Conservation (phyloP, 768 basidiomycete species). For the Xerocomus spinulosus region DNA sequence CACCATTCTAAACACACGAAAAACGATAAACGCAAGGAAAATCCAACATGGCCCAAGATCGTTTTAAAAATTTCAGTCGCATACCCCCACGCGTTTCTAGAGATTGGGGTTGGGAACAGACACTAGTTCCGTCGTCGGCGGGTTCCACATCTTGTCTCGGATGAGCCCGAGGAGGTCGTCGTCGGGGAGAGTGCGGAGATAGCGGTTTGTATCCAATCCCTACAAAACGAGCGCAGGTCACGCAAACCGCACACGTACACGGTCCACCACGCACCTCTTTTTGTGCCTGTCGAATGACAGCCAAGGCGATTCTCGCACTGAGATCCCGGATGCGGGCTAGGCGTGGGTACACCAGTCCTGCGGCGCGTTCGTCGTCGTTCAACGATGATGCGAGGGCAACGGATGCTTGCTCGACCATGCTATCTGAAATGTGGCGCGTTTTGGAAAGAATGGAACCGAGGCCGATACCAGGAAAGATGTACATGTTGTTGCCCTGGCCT, state of each 20-base stretch:
- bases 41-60: no score
- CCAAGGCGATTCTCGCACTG: conserved; percentile 54
- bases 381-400: conserved; percentile 58
- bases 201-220: conserved; percentile 41
- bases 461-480: conserved; percentile 60
- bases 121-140: conserved; percentile 16
- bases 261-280: conserved; percentile 44
- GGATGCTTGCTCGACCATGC: conserved; percentile 65
- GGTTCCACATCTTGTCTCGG: conserved; percentile 55
- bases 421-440: conserved; percentile 56
- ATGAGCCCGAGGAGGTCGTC: conserved; percentile 46
- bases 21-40: background rate
- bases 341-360: conserved; percentile 64
- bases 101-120: conserved; percentile 10
- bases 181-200: conserved; percentile 47
- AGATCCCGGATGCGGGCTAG: conserved; percentile 63
- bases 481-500: conserved; percentile 82
- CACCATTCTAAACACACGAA: background rate
- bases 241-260: background rate
- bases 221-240: background rate
- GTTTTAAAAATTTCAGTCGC: background rate
- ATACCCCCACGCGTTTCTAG: background rate
- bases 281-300: conserved; percentile 63
- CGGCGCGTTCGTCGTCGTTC: conserved; percentile 48
- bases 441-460: conserved; percentile 57